Conservation (phyloP, 805 yeast species). For the Yarrowia sp. region DNA sequence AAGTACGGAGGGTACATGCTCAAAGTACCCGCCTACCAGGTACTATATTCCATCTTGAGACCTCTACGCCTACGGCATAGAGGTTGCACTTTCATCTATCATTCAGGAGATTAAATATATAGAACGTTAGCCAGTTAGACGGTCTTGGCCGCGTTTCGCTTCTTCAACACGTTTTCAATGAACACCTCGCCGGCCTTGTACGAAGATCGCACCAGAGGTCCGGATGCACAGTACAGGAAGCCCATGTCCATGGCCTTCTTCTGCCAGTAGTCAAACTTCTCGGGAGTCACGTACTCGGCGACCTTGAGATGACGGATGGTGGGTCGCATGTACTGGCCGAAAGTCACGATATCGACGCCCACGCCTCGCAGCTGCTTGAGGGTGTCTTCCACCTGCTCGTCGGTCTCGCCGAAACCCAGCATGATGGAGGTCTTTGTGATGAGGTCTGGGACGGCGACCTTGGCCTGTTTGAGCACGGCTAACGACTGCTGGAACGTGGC, state of each 20-base stretch:
- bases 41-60: no score
- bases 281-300: conserved; percentile 92
- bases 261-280: conserved; percentile 93
- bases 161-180: conserved; percentile 88
- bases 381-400: conserved; percentile 82
- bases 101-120: conserved; percentile 32
- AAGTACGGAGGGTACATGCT: no score
- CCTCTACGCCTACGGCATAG: neutral
- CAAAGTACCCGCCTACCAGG: no score
- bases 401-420: conserved; percentile 97
- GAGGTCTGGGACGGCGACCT: conserved; percentile 71
- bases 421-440: conserved; percentile 93
- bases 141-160: conserved; percentile 55
- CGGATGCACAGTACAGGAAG: conserved; percentile 94
- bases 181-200: conserved; percentile 99
- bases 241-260: conserved; percentile 85
- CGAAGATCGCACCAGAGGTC: conserved; percentile 94
- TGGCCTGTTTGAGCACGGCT: conserved; percentile 79
- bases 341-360: conserved; percentile 91
- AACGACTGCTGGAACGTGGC: conserved; percentile 93
- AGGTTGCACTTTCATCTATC: neutral
- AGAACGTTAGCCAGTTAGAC: conserved; percentile 7
- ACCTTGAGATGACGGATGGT: conserved; percentile 99
- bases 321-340: conserved; percentile 99
- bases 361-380: conserved; percentile 75